Percentiles rank a stretch among this genome's conserved stretches.
Evolutionary conservation across 495 filamentous ascomycete species (phyloP).

Genomic region (Penicillium canescens): DNA sequence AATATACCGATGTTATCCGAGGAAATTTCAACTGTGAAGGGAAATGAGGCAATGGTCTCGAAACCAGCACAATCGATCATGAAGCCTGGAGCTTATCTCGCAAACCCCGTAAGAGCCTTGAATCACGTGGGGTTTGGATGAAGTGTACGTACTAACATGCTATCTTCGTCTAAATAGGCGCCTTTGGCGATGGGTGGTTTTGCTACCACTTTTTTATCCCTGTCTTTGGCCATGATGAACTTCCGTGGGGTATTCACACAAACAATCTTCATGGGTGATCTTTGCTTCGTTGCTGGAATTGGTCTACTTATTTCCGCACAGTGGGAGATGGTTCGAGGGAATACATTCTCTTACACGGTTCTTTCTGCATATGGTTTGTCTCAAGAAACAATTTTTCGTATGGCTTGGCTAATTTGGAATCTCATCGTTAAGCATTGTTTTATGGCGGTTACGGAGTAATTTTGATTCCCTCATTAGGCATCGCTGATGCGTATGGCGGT

Average conservation of each 20-base stretch:
- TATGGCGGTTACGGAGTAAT: constrained; percentile 25
- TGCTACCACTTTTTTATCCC: constrained; percentile 12
- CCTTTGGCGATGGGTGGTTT: constrained; percentile 12
- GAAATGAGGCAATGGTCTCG: background rate
- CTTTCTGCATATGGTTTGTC: constrained; percentile 24
- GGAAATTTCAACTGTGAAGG: background rate
- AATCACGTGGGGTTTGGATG: background rate
- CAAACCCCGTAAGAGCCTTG: background rate
- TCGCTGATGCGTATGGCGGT: constrained; percentile 22
- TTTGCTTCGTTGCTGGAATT: constrained; percentile 10
- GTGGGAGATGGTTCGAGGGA: constrained; percentile 16
- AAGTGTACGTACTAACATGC: background rate
- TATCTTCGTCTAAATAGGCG: background rate
- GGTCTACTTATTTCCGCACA: constrained; percentile 14
- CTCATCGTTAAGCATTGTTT: constrained; percentile 12
- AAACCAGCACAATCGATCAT: background rate
- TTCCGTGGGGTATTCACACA: constrained; percentile 9
- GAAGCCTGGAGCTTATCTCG: background rate
- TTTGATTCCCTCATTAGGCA: constrained; percentile 21
- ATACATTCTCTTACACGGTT: constrained; percentile 13
- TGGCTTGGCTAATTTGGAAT: constrained; percentile 12
- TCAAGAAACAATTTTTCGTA: constrained; percentile 2
- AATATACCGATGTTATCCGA: background rate
- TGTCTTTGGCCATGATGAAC: constrained; percentile 13
- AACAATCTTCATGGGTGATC: constrained; percentile 12